Evolutionary conservation across 164 flowering plant genomes (phyloP), one percentile per base, ranked within the genome.

Genomic region (Sedum album): DNA sequence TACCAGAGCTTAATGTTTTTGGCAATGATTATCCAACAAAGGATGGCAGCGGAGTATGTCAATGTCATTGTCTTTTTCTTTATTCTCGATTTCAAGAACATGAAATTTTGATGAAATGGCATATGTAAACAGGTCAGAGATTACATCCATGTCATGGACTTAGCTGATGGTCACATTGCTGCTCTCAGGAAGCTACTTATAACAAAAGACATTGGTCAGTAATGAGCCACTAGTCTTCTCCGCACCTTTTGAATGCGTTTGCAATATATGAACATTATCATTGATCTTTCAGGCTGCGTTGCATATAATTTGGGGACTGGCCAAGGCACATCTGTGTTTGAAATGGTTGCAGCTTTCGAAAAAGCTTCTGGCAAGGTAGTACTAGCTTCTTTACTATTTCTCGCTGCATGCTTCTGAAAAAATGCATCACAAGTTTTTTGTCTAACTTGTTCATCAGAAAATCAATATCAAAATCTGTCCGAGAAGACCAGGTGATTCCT

Each of bases 401-500:
- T n/a, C 8, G 3, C 66, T 18, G 6, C 25, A 8, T 25, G 17
- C 14, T 7, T 4, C 7, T 63, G 46, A 17, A 17, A 63, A 31
- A 18, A 63, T 31, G 15, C 66, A 1, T 15, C 15, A 17, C 39
- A 41, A 41, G 2, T 20, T 14, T 21, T 51, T 51, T 48, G 6
- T 48, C 8, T 1, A 51, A 21, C 36, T n/a, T 63, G 42, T 21
- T 60, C 60, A 64, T 25, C 84, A 92, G 99, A 85, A 88, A 87
- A 88, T 95, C 73, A 97, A 96, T 64, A 74, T 92, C 68, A 76
- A 76, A 39, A 83, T 74, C 76, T 84, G 91, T 80, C 89, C 76
- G n/a, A 75, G 97, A 31, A 80, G 97, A 62, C 87, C 97, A 48
- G 97, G 97, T 53, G 99, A 95, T 88, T 92, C 93, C 31, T 93